Conservation (phyloP, 2,329 filamentous ascomycete species). For the Stagonosporopsis rhizophila region DNA sequence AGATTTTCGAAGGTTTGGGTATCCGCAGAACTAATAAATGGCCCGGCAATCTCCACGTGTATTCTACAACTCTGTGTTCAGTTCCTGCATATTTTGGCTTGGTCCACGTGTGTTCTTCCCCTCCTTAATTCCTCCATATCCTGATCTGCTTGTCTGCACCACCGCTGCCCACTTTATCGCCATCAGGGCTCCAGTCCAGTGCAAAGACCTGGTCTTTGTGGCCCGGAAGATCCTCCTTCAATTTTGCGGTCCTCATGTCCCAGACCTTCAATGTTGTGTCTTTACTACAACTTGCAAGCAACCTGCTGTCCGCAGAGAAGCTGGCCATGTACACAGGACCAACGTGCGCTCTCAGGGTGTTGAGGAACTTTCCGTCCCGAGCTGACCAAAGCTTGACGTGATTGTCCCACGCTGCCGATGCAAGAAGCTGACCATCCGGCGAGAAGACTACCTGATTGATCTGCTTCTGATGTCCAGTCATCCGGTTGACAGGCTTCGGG, state of each 20-base stretch:
- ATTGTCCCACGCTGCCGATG: slow-evolving; percentile 91
- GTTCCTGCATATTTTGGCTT: slow-evolving; percentile 69
- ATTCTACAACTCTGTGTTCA: slow-evolving; percentile 58
- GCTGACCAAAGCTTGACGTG: slow-evolving; percentile 92
- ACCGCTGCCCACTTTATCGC: slow-evolving; percentile 85
- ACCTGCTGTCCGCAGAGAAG: slow-evolving; percentile 90
- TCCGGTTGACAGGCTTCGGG: slow-evolving; percentile 83
- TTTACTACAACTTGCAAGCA: slow-evolving; percentile 86
- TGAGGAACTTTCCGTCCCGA: slow-evolving; percentile 77
- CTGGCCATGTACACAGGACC: slow-evolving; percentile 91
- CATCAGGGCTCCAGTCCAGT: slow-evolving; percentile 93
- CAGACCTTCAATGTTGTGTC: slow-evolving; percentile 95
- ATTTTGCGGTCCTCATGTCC: slow-evolving; percentile 85
- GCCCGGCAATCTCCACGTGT: slow-evolving; percentile 10
- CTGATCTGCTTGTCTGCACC: slow-evolving; percentile 85
- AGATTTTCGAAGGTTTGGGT: slow-evolving; percentile 21
- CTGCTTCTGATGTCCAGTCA: slow-evolving; percentile 95
- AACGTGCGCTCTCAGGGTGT: slow-evolving; percentile 86
- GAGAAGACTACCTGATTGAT: slow-evolving; percentile 97
- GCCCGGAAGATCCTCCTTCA: slow-evolving; percentile 83
- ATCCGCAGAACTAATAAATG: slow-evolving; percentile 22
- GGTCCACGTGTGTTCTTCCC: slow-evolving; percentile 43
- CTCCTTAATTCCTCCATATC: slow-evolving; percentile 70
- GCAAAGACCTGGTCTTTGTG: slow-evolving; percentile 94
- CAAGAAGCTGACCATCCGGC: slow-evolving; percentile 85